phyloP scores from a whole-genome alignment of 192 early-diverging fungal species.

The Chytriomyces hyalinus region DNA sequence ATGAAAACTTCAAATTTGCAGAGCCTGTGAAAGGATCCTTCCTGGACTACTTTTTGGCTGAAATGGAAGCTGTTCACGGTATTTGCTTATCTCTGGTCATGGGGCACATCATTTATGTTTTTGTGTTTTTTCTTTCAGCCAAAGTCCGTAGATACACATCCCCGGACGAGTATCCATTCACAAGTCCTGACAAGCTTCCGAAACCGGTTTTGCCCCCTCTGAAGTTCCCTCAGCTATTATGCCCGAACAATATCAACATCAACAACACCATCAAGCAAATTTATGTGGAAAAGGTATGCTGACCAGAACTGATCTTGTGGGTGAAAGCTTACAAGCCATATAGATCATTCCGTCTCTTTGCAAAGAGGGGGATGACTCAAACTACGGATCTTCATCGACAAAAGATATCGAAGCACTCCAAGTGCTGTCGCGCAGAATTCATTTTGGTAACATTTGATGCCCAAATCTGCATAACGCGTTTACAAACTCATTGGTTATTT shows the following conservation, averaged over 20 bases:
- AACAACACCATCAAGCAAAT: conserved; percentile 83
- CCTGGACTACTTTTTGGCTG: conserved; percentile 86
- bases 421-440: conserved; percentile 88
- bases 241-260: conserved; percentile 82
- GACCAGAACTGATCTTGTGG: conserved; percentile 34
- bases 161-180: conserved; percentile 98
- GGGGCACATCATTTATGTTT: not conserved
- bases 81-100: conserved; percentile 32
- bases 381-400: conserved; percentile 94
- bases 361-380: conserved; percentile 75
- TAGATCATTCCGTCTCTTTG: conserved; percentile 70
- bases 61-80: conserved; percentile 92
- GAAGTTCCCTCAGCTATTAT: conserved; percentile 75
- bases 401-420: conserved; percentile 93
- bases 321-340: not conserved
- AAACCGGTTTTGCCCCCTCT: conserved; percentile 85
- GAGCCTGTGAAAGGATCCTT: conserved; percentile 74
- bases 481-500: not conserved
- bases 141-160: conserved; percentile 82
- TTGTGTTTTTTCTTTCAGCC: conserved; percentile 42
- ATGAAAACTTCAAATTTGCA: conserved; percentile 69
- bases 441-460: conserved; percentile 72
- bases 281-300: conserved; percentile 77
- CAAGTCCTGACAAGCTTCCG: conserved; percentile 66
- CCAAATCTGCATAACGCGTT: not conserved